Base-by-base conservation (phyloP, 1,284 basidiomycete species). In the Cryptococcus deneoformans region DNA sequence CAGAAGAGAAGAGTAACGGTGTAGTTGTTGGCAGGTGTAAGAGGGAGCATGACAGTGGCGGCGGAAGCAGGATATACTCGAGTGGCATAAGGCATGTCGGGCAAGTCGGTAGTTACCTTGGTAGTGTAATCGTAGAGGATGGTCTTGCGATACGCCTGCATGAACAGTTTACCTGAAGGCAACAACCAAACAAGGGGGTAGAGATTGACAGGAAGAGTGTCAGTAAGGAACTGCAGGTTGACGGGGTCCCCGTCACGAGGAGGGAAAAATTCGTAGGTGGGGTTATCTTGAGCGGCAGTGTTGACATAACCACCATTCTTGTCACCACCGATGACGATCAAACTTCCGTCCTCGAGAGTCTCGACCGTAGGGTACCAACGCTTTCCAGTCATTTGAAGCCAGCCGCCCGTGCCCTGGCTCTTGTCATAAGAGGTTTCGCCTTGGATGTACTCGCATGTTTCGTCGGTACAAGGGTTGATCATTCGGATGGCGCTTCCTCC, bases 21-120 rank as follows among this genome's bases (percentile, higher is more conserved):
- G 80, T 89, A 97, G 78, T 90, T 87, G 81, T 94, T 94, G 54
- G 82, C 86, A 4, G 90, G 89, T 0, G 89, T 93, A 43, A 97
- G 81, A 1, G 94, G 93, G 6, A 95, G 80, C 90, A 97, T 92
- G 53, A 88, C 89, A 1, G 85, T 86, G 8, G 89, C 93, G 55
- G 87, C 93, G 0, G 92, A 94, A 0, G 90, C 93, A 43, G 94
- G 94, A 79, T 97, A 97, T 37, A 94, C 90, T 56, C 91, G 87
- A 46, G 85, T 82, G 52, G 92, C 85, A 56, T 82, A 71, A 34
- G 80, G 79, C 68, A 81, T 80, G 60, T 79, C 74, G 46, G 73
- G 69, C 6, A 78, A 66, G 52, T 71, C 53, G 51, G 70, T 75
- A 8, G 63, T 67, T 12, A 58, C 50, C 56, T 70, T 61, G 11